Evolutionary conservation across 805 yeast species (phyloP).

Genomic region (Candida chilensis): DNA sequence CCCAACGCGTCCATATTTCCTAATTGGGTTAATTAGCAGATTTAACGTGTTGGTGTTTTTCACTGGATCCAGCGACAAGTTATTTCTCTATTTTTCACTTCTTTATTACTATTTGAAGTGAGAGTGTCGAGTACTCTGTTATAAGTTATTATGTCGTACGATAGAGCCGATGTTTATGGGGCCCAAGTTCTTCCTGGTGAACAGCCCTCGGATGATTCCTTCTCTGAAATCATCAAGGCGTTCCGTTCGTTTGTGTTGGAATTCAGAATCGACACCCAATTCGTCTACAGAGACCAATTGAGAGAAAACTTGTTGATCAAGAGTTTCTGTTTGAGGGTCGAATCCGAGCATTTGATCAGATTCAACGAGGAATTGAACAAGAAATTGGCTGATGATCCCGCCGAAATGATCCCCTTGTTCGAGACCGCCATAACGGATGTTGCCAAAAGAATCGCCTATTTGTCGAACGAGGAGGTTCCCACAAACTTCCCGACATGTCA

Average conservation of each 20-base stretch:
- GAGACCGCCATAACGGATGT: slow-evolving; percentile 80
- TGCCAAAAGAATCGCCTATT: slow-evolving; percentile 61
- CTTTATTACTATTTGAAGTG: too few species aligned
- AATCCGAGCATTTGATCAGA: slow-evolving; percentile 76
- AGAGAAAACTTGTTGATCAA: slow-evolving; percentile 78
- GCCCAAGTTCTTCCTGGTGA: slow-evolving; percentile 89
- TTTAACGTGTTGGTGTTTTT: too few species aligned
- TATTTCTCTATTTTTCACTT: too few species aligned
- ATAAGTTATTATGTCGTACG: slow-evolving; percentile 48
- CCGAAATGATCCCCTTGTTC: slow-evolving; percentile 78
- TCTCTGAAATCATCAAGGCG: slow-evolving; percentile 63
- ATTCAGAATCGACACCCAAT: slow-evolving; percentile 75
- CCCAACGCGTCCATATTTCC: too few species aligned
- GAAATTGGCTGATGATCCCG: slow-evolving; percentile 75
- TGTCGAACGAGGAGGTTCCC: slow-evolving; percentile 43
- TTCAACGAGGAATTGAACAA: slow-evolving; percentile 87
- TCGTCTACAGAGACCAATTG: slow-evolving; percentile 83
- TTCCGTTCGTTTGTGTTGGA: slow-evolving; percentile 79
- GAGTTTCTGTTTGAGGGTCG: slow-evolving; percentile 63
- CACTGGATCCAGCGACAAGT: too few species aligned
- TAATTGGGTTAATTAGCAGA: too few species aligned
- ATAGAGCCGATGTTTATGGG: slow-evolving; percentile 59
- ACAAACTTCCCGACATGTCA: slow-evolving; percentile 72
- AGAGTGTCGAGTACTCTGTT: too few species aligned
- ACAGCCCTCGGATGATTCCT: slow-evolving; percentile 52